Conservation (phyloP, 495 filamentous ascomycete genomes). For the Lasiosphaeria ovina region DNA sequence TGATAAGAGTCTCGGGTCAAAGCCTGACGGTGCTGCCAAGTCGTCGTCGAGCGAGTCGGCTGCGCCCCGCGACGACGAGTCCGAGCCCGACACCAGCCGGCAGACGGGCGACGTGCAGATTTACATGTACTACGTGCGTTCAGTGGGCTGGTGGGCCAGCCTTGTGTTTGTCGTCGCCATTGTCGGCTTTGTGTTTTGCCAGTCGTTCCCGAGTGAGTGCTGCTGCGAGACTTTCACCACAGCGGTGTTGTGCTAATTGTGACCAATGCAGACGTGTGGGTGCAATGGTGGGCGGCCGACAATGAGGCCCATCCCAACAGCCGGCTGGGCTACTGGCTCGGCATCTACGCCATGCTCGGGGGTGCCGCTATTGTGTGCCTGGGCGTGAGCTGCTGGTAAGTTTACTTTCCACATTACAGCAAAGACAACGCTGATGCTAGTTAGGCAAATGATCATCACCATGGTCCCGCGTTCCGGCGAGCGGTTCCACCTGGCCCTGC, state of each 20-base stretch:
- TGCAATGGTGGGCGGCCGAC: constrained; percentile 33
- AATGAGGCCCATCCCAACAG: constrained; percentile 27
- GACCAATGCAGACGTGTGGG: constrained; percentile 21
- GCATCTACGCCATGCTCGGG: constrained; percentile 28
- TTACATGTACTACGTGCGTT: constrained; percentile 53
- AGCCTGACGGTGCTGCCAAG: not conserved
- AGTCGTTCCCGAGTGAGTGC: constrained; percentile 31
- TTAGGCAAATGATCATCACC: constrained; percentile 30
- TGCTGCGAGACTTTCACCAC: not conserved
- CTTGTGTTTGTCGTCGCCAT: constrained; percentile 41
- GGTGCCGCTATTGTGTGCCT: constrained; percentile 24
- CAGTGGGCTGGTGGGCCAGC: constrained; percentile 48
- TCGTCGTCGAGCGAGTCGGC: constrained; percentile 2
- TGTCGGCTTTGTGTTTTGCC: constrained; percentile 26
- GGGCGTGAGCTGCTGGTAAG: constrained; percentile 29
- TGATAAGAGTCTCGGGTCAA: not conserved
- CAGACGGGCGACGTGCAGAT: constrained; percentile 52
- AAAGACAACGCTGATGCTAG: constrained; percentile 2
- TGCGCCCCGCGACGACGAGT: not conserved
- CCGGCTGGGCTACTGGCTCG: constrained; percentile 29
- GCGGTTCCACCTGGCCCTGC: constrained; percentile 26
- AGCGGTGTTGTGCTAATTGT: not conserved
- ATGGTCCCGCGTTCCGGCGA: constrained; percentile 29
- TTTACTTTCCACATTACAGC: not conserved
- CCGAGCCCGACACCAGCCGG: constrained; percentile 24